Conservation (phyloP, 2,329 filamentous ascomycete species). For the Didymellaceae sp. region DNA sequence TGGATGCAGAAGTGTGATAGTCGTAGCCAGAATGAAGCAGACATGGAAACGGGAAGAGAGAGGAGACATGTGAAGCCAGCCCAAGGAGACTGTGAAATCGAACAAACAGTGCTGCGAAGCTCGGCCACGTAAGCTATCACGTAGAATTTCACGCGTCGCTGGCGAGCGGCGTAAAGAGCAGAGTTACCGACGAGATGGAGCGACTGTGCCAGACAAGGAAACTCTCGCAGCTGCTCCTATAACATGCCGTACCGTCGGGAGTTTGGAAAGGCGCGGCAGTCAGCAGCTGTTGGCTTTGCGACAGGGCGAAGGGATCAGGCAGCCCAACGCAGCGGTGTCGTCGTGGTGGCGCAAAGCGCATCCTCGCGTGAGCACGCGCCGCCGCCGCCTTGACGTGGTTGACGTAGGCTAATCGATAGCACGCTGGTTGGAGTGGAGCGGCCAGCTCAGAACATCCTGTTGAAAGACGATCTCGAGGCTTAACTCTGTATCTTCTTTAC, state of each 20-base stretch:
- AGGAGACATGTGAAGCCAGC: conserved; percentile 12
- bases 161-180: conserved; percentile 17
- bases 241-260: conserved; percentile 13
- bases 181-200: conserved; percentile 3
- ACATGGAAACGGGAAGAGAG: conserved; percentile 9
- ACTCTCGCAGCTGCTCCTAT: conserved; percentile 8
- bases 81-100: conserved; percentile 12
- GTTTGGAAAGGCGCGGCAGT: conserved; percentile 23
- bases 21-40: conserved; percentile 1
- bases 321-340: conserved; percentile 13
- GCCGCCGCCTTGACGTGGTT: conserved; percentile 9
- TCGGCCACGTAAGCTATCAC: conserved; percentile 34
- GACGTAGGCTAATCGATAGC: background rate
- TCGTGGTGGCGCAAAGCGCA: conserved; percentile 18
- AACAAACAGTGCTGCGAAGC: conserved; percentile 22
- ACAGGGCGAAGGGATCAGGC: conserved; percentile 18
- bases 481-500: background rate
- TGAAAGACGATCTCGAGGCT: background rate
- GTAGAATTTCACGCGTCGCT: conserved; percentile 31
- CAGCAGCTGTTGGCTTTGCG: conserved; percentile 21
- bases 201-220: conserved; percentile 2
- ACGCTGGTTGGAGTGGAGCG: background rate
- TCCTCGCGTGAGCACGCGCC: conserved; percentile 14
- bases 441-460: conserved; percentile 2
- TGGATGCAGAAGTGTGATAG: background rate